phyloP scores from a whole-genome alignment of 2,329 filamentous ascomycete species.

The Plectosphaerella cucumerina region DNA sequence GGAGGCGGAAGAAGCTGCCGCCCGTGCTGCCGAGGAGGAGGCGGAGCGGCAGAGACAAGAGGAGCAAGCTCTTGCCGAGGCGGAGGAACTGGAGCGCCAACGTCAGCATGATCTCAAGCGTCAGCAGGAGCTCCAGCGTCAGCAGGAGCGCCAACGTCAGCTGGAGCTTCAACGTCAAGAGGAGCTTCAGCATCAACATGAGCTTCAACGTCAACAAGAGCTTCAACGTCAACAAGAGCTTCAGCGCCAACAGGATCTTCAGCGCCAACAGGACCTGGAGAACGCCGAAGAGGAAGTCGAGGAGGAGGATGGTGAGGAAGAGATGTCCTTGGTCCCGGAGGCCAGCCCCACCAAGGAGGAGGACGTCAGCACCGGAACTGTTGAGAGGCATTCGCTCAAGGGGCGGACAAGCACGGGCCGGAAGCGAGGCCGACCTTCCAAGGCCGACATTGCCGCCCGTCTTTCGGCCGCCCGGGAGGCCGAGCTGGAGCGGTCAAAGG shows the following conservation, averaged over 20 bases:
- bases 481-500: conserved; percentile 16
- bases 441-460: conserved; percentile 22
- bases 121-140: neutral
- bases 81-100: neutral
- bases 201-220: neutral
- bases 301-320: conserved; percentile 11
- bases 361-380: conserved; percentile 38
- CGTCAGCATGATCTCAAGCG: neutral
- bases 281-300: neutral
- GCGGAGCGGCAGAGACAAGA: conserved; percentile 2
- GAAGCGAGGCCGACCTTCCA: conserved; percentile 27
- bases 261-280: conserved; percentile 14
- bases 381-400: conserved; percentile 28
- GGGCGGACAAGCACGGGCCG: conserved; percentile 11
- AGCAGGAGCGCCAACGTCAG: conserved; percentile 15
- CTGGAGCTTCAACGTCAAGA: too few species aligned
- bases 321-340: conserved; percentile 15
- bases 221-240: conserved; percentile 23
- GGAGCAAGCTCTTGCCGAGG: conserved; percentile 3
- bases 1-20: conserved; percentile 15
- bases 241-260: conserved; percentile 19
- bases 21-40: neutral
- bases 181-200: neutral
- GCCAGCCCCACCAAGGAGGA: conserved; percentile 22
- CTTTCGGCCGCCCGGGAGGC: conserved; percentile 12